Evolutionary conservation across 768 basidiomycete species (phyloP).

Genomic region (Mrakia frigida): DNA sequence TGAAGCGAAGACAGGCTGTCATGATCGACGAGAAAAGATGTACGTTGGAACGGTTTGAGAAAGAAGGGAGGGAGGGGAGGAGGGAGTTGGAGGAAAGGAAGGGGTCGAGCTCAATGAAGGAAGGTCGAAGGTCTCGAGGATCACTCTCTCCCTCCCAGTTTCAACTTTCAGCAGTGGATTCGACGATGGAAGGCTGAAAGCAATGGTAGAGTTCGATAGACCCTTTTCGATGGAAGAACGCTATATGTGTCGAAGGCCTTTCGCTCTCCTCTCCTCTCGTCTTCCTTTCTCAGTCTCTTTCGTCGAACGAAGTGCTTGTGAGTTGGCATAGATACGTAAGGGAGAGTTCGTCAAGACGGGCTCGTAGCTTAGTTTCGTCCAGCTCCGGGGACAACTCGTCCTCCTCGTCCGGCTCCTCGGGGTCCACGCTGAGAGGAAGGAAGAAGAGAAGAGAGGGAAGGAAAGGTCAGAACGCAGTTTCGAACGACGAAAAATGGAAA

Average conservation of each 20-base stretch:
- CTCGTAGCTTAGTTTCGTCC: constrained; percentile 15
- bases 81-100: not conserved
- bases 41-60: not conserved
- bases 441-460: not conserved
- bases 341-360: constrained; percentile 14
- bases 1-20: constrained; percentile 27
- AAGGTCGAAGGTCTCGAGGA: not conserved
- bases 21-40: not conserved
- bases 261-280: not conserved
- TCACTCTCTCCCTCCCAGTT: too few species aligned
- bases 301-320: not conserved
- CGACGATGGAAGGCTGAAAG: too few species aligned
- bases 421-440: constrained; percentile 24
- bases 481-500: not conserved
- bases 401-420: constrained; percentile 33
- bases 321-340: not conserved
- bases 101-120: not conserved
- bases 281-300: not conserved
- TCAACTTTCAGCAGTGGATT: too few species aligned
- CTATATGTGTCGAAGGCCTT: too few species aligned
- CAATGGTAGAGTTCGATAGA: too few species aligned
- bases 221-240: too few species aligned
- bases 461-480: not conserved
- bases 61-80: not conserved
- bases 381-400: constrained; percentile 33